Evolutionary conservation across 495 filamentous ascomycete genomes (phyloP).

Genomic region (Penicillium cataractarum): DNA sequence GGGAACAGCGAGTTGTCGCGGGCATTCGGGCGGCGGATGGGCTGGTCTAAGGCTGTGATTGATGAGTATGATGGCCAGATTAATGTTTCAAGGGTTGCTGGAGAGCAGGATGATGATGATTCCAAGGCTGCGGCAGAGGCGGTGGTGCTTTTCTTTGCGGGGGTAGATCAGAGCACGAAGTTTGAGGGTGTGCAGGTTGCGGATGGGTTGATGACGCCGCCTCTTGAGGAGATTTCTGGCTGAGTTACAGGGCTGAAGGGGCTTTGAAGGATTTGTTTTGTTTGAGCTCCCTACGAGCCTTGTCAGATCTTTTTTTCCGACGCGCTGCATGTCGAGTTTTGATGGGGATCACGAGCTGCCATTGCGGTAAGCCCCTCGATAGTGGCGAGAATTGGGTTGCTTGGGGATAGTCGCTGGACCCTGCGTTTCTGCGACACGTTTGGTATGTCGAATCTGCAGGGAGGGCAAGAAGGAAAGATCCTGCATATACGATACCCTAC

Average conservation of each 20-base stretch:
- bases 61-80: slow-evolving; percentile 31
- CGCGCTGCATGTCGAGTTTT: not conserved
- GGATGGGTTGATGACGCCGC: slow-evolving; percentile 33
- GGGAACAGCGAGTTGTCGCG: slow-evolving; percentile 37
- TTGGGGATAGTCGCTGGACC: slow-evolving; percentile 6
- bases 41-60: slow-evolving; percentile 29
- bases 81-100: slow-evolving; percentile 23
- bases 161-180: slow-evolving; percentile 14
- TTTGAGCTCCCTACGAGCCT: not conserved
- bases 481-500: not conserved
- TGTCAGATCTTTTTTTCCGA: not conserved
- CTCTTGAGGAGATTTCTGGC: slow-evolving; percentile 15
- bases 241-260: too few relatives aligned
- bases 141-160: slow-evolving; percentile 40
- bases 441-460: slow-evolving; percentile 23
- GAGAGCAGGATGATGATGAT: slow-evolving; percentile 38
- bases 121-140: slow-evolving; percentile 43
- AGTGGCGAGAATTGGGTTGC: slow-evolving; percentile 27
- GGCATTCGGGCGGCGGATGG: slow-evolving; percentile 37
- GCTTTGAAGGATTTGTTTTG: not conserved
- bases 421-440: slow-evolving; percentile 18
- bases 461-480: not conserved
- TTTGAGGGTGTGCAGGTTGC: not conserved
- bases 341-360: not conserved
- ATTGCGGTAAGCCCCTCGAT: slow-evolving; percentile 21